These are phyloP conservation scores for Arthrobotrys entomopaga DNA, from an alignment of 2,329 filamentous ascomycete genomes.

Conservation along the genomic window DNA sequence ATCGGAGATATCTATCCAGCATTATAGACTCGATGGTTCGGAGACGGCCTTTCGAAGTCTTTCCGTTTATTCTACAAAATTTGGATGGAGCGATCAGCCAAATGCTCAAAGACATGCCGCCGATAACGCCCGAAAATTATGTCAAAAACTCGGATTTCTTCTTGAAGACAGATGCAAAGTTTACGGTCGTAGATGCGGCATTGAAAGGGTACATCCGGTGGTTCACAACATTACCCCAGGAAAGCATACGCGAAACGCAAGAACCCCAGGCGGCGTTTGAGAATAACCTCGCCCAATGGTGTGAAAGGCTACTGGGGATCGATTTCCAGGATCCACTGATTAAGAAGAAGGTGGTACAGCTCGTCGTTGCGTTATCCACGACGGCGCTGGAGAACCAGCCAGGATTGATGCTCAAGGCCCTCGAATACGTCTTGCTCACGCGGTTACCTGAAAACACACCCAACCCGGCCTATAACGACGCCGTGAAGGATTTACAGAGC, in stretches of 20 bases:
- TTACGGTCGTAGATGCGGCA: conserved; percentile 86
- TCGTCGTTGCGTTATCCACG: conserved; percentile 85
- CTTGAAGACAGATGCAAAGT: conserved; percentile 85
- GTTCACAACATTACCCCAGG: conserved; percentile 63
- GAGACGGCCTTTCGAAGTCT: conserved; percentile 82
- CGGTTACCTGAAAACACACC: conserved; percentile 78
- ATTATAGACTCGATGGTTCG: conserved; percentile 88
- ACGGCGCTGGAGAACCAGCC: conserved; percentile 80
- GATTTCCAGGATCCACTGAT: conserved; percentile 85
- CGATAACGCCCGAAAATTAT: conserved; percentile 73
- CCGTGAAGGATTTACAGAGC: conserved; percentile 86
- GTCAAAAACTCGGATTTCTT: conserved; percentile 77
- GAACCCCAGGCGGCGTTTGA: conserved; percentile 70
- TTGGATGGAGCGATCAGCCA: conserved; percentile 78
- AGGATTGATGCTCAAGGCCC: conserved; percentile 84
- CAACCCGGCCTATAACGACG: conserved; percentile 80
- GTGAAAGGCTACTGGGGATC: conserved; percentile 74
- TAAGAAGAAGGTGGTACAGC: conserved; percentile 80
- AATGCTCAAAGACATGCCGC: conserved; percentile 76
- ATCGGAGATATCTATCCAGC: conserved; percentile 86
- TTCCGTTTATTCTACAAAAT: conserved; percentile 84
- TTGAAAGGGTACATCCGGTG: conserved; percentile 90
- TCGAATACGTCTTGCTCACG: conserved; percentile 83
- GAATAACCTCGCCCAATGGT: conserved; percentile 76
- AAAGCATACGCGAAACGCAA: conserved; percentile 60